These are phyloP conservation scores for Yamadazyma siamensis DNA, from an alignment of 1,139 yeast species.

Conservation along the genomic window DNA sequence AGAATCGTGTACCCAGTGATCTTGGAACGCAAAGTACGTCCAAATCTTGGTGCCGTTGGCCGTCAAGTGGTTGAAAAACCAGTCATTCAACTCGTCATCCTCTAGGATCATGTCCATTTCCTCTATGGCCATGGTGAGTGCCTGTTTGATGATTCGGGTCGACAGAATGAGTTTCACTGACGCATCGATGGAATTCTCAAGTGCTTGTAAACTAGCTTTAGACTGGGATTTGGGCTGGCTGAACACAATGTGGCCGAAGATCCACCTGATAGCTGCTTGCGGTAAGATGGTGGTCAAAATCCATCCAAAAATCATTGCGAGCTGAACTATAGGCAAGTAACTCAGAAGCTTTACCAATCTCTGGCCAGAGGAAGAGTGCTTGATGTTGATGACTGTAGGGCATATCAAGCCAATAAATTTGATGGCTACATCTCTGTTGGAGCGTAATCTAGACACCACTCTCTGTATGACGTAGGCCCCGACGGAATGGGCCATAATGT, in stretches of 20 bases:
- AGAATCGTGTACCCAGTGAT: constrained; percentile 58
- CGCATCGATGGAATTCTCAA: constrained; percentile 40
- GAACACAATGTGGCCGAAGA: constrained; percentile 22
- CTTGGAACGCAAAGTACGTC: constrained; percentile 54
- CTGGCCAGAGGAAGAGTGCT: constrained; percentile 48
- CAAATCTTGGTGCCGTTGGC: constrained; percentile 31
- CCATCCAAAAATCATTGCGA: constrained; percentile 20
- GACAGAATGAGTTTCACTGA: constrained; percentile 40
- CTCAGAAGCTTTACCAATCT: constrained; percentile 27
- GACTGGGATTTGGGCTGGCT: constrained; percentile 19
- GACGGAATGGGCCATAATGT: constrained; percentile 58
- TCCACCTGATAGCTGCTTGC: constrained; percentile 14
- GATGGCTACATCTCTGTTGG: constrained; percentile 16
- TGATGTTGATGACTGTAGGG: constrained; percentile 61
- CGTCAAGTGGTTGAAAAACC: constrained; percentile 43
- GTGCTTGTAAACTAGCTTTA: constrained; percentile 19
- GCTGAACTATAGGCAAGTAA: constrained; percentile 30
- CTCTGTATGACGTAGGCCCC: constrained; percentile 60
- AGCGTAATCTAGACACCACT: constrained; percentile 28
- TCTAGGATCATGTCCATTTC: constrained; percentile 50
- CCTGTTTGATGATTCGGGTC: constrained; percentile 44
- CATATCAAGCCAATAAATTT: constrained; percentile 57
- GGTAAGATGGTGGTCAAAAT: constrained; percentile 21
- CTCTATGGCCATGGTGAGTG: constrained; percentile 53
- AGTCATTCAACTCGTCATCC: constrained; percentile 41